These are phyloP conservation scores for Clathrospora elynae DNA, from an alignment of 2,329 filamentous ascomycete genomes.

Conservation along the genomic window DNA sequence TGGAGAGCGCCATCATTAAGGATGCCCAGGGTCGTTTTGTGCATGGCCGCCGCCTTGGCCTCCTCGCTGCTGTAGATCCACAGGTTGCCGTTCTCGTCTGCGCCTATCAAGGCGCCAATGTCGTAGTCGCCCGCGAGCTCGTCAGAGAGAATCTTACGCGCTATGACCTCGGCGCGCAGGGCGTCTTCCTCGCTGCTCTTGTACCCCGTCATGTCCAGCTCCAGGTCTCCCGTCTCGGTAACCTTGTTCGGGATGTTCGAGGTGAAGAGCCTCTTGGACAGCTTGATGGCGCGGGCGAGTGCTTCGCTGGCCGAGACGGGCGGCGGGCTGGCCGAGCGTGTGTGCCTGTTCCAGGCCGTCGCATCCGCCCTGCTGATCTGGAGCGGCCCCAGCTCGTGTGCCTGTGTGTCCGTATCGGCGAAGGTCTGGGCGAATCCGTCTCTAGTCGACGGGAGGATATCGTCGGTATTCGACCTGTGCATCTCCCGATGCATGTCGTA, in stretches of 20 bases:
- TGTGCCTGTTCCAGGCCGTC: constrained; percentile 42
- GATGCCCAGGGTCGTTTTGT: constrained; percentile 60
- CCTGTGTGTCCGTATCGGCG: constrained; percentile 9
- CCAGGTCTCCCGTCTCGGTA: constrained; percentile 90
- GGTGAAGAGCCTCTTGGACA: constrained; percentile 84
- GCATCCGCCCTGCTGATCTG: constrained; percentile 42
- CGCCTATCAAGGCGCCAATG: constrained; percentile 91
- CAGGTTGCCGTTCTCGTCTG: constrained; percentile 94
- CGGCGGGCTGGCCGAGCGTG: constrained; percentile 75
- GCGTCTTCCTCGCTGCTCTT: constrained; percentile 94
- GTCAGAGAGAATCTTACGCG: constrained; percentile 87
- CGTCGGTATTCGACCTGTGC: constrained; percentile 59
- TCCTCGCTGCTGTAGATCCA: constrained; percentile 99
- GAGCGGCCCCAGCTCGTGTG: constrained; percentile 34
- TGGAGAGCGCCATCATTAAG: constrained; percentile 60
- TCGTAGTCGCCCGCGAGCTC: constrained; percentile 95
- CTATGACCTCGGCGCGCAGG: constrained; percentile 88
- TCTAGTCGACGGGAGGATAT: constrained; percentile 55
- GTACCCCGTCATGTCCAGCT: constrained; percentile 98
- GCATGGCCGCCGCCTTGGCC: constrained; percentile 85
- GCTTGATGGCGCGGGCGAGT: constrained; percentile 77
- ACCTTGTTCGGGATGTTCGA: constrained; percentile 93
- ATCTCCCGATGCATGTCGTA: constrained; percentile 45
- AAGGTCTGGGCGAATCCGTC: constrained; percentile 45
- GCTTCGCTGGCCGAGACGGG: constrained; percentile 74